Base-by-base conservation (phyloP, 2,329 filamentous ascomycete species). In the Penicillium janthinellum region DNA sequence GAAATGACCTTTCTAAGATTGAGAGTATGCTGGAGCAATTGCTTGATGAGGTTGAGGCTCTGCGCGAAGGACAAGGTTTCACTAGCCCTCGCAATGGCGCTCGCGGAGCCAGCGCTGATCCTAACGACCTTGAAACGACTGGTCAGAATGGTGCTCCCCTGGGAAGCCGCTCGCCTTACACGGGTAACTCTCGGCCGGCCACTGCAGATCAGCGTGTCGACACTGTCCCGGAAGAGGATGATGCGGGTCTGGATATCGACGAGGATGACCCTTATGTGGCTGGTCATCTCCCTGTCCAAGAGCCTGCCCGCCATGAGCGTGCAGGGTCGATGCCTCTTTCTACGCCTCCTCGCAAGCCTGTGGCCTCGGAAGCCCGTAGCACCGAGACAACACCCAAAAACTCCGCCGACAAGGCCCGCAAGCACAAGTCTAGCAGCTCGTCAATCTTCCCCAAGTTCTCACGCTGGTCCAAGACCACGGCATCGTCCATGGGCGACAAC, bases 381-480 rank as follows among this genome's bases (percentile, higher is more conserved):
- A 88, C 87, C 57, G 92, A 96, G 63, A 91, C 92, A 62, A 96
- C 91, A 0, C 91, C 92, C 11, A 83, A 77, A 64, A 78, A 75
- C 28, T 56, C 61, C n/a, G 59, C 57, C n/a, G 59, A 60, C 14
- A 61, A 62, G 77, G 85, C 86, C 63, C 91, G 90, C 75, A 97
- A 96, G 79, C 90, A 96, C 79, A 96, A 96, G 75, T 94, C 91
- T 0, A 90, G 86, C 71, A 87, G 88, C 59, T 95, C 92, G 0
- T 91, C 90, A 0, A 82, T 88, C 82, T 90, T 96, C 62, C 92
- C 93, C 25, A 97, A 96, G 80, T 93, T 96, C 63, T 98, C 95
- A 5, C 87, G 95, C 45, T 99, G 95, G 95, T 98, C 94, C 0
- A 95, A 96, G 78, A 98, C 94, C 2, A 99, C 95, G 0, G 86